A percentile compares a stretch with the other conserved stretches of the same genome.
These are phyloP conservation scores for Dioscorea zingiberensis DNA, from an alignment of 106 monocot species.

Conservation along the genomic window DNA sequence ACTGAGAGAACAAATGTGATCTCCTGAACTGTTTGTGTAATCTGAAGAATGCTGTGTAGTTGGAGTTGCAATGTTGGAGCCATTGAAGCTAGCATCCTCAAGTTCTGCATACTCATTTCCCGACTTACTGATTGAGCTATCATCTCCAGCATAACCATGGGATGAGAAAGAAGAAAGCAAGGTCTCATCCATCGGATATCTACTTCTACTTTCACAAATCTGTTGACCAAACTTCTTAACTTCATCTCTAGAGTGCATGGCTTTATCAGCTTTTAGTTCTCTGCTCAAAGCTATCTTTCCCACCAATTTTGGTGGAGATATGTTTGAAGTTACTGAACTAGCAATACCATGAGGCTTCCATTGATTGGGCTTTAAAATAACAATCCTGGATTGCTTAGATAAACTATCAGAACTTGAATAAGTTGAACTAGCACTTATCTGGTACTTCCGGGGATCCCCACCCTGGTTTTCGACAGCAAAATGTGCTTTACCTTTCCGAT, in stretches of 20 bases:
- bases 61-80: constrained; percentile 31
- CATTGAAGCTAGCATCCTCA: constrained; percentile 21
- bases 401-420: constrained; percentile 21
- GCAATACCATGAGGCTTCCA: constrained; percentile 24
- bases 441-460: not conserved
- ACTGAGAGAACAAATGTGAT: constrained; percentile 28
- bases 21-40: constrained; percentile 22
- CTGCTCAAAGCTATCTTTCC: too few relatives aligned
- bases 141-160: constrained; percentile 47
- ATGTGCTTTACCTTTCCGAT: too few relatives aligned
- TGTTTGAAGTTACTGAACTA: constrained; percentile 6
- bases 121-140: constrained; percentile 42
- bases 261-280: too few relatives aligned
- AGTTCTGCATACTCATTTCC: too few relatives aligned
- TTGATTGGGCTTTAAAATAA: constrained; percentile 57
- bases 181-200: constrained; percentile 25
- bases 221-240: too few relatives aligned
- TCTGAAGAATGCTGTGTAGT: constrained; percentile 37
- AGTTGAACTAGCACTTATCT: not conserved
- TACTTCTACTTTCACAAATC: too few relatives aligned
- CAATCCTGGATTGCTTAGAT: constrained; percentile 45
- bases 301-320: constrained; percentile 15
- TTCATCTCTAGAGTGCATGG: too few relatives aligned
- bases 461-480: too few relatives aligned
- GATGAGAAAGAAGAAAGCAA: constrained; percentile 35